phyloP scores from a whole-genome alignment of 176 grass and related monocot genomes.

The Lolium multiflorum region DNA sequence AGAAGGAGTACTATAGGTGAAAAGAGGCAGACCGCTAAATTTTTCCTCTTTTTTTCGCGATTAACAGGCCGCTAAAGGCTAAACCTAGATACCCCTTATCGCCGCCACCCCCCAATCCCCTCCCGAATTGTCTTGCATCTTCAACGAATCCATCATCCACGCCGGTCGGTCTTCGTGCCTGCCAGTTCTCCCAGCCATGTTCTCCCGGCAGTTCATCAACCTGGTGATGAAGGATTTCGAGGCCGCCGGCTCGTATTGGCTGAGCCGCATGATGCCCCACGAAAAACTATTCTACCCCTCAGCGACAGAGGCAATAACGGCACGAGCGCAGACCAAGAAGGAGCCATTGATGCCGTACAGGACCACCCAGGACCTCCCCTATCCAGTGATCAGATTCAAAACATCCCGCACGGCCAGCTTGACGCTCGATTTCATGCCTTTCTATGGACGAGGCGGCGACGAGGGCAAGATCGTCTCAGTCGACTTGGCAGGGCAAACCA shows the following conservation, averaged over 20 bases:
- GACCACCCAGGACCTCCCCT: background rate
- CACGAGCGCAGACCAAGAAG: background rate
- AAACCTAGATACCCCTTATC: no score
- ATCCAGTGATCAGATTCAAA: background rate
- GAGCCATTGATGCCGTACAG: background rate
- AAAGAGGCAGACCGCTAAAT: no score
- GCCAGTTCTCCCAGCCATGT: background rate
- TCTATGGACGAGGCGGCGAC: background rate
- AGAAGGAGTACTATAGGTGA: no score
- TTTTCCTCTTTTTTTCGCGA: no score
- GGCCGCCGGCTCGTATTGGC: slow-evolving; percentile 2
- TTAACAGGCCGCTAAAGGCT: no score
- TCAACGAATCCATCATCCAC: background rate
- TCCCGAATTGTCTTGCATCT: background rate
- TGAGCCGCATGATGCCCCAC: background rate
- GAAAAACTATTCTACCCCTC: slow-evolving; percentile 5
- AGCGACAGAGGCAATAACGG: background rate
- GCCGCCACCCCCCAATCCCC: slow-evolving; percentile 36
- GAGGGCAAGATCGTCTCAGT: background rate
- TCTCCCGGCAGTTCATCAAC: background rate
- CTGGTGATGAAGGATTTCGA: background rate
- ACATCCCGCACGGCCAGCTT: background rate
- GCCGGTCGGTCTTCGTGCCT: background rate
- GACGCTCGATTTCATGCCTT: slow-evolving; percentile 6
- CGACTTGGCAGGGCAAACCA: background rate